A percentile compares a stretch with the other conserved stretches of the same genome.
These are phyloP conservation scores for Lablab purpureus DNA, from an alignment of 306 rosid species.

Conservation along the genomic window DNA sequence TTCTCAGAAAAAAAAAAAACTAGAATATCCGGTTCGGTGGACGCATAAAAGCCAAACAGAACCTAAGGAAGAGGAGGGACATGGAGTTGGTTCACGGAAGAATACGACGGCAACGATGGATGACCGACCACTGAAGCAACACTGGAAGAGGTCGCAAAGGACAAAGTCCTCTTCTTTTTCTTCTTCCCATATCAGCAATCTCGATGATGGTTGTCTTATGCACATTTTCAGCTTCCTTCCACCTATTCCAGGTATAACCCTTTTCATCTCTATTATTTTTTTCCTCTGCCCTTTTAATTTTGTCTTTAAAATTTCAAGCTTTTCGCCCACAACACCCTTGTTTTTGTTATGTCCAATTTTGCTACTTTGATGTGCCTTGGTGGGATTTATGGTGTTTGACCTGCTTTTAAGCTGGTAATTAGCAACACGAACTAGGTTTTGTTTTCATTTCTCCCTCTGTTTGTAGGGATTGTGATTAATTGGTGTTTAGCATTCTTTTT, in stretches of 20 bases:
- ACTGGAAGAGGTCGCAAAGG: constrained; percentile 46
- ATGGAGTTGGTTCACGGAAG: constrained; percentile 28
- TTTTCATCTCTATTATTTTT: background rate
- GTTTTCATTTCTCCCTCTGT: background rate
- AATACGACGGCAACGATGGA: constrained; percentile 14
- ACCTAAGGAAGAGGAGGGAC: constrained; percentile 13
- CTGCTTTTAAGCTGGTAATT: constrained; percentile 19
- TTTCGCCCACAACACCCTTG: constrained; percentile 35
- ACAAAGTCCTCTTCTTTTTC: constrained; percentile 45
- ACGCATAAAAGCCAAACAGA: constrained; percentile 31
- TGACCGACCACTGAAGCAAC: constrained; percentile 37
- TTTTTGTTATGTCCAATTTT: constrained; percentile 36
- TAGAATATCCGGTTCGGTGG: background rate
- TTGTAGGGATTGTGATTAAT: background rate
- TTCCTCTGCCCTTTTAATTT: background rate
- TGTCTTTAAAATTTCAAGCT: background rate
- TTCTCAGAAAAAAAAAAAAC: background rate
- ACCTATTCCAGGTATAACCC: constrained; percentile 84
- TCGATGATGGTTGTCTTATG: constrained; percentile 96
- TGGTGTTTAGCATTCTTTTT: constrained; percentile 5
- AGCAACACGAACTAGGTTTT: constrained; percentile 37
- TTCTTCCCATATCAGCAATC: constrained; percentile 59
- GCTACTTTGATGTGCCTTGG: constrained; percentile 7
- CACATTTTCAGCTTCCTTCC: constrained; percentile 90
- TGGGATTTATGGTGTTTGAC: constrained; percentile 20